Base-by-base conservation (phyloP, 1,284 basidiomycete species). In the Schizopora paradoxa region DNA sequence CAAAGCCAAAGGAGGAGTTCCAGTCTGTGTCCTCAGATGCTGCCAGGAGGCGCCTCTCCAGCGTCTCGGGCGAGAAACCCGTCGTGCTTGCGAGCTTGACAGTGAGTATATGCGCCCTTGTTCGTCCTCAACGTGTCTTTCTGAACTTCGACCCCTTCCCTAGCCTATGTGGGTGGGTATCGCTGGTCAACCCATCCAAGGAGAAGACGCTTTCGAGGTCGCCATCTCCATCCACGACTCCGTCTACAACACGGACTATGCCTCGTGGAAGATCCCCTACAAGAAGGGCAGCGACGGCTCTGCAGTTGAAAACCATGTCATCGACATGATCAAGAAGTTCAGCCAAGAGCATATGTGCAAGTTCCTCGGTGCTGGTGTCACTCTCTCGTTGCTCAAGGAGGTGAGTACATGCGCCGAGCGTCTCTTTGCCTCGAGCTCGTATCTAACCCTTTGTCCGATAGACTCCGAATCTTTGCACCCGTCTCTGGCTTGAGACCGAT, bases 81-180 rank as follows among this genome's bases (percentile, higher is more conserved):
- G 69, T 73, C 65, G 65, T 77, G 34, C 54, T 58, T 5, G 71
- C 80, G 47, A 80, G 76, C 55, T 70, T 86, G 55, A 82, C 77
- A 47, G 84, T 86, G 58, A 63, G 76, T 67, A 43, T 47, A n/a
- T 18, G 33, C 7, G 3, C 46, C 21, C 23, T 33, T 45, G 21
- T 37, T 41, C 51, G 54, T 43, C 50, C 56, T 55, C 36, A 44
- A 50, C 52, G 48, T 57, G 42, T 43, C 40, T 47, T 53, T 32
- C 47, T 35, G 50, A 41, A 54, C 46, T 51, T 46, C 28, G 43
- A 43, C 41, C 53, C 43, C 52, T 23, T n/a, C n/a, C n/a, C n/a
- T 60, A 87, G 85, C 82, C 86, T 16, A 87, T 89, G 86, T 89
- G 86, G 84, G 83, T 80, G 49, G 86, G 84, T 60, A 72, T 87